Conservation (phyloP, 2,329 filamentous ascomycete species). For the Ophiostoma quercus region DNA sequence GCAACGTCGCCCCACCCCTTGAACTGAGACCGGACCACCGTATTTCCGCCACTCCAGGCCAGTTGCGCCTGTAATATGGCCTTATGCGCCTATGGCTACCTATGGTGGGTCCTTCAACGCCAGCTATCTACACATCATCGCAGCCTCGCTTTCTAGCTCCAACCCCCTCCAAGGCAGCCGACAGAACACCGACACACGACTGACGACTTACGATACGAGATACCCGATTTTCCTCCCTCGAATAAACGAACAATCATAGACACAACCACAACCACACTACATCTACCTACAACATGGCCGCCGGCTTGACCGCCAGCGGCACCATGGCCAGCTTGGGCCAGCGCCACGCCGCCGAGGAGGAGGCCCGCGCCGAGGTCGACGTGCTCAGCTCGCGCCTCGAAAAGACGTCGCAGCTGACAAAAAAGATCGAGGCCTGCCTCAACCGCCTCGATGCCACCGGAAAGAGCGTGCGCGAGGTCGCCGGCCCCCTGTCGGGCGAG, state of each 20-base stretch:
- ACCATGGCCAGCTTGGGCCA: slow-evolving; percentile 27
- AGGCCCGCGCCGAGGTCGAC: slow-evolving; percentile 64
- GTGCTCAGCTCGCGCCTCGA: slow-evolving; percentile 70
- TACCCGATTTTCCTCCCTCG: not conserved
- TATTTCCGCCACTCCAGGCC: not conserved
- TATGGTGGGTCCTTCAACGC: not conserved
- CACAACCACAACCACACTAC: not conserved
- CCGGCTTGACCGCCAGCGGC: slow-evolving; percentile 40
- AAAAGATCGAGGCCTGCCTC: slow-evolving; percentile 89
- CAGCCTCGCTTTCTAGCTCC: not conserved
- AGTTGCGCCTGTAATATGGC: not conserved
- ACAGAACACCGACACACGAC: not conserved
- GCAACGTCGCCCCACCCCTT: not conserved
- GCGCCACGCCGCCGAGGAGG: slow-evolving; percentile 56
- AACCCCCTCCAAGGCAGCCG: not conserved
- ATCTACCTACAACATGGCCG: slow-evolving; percentile 41
- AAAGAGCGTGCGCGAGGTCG: slow-evolving; percentile 84
- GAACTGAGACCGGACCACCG: not conserved
- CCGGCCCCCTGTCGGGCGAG: slow-evolving; percentile 86
- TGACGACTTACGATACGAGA: not conserved
- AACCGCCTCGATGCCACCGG: slow-evolving; percentile 79
- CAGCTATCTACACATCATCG: not conserved
- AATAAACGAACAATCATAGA: not conserved
- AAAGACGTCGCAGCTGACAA: slow-evolving; percentile 88
- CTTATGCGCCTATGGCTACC: not conserved